Percentiles rank a stretch among this genome's conserved stretches.
Evolutionary conservation across 257 asterid species (phyloP).

Genomic region (Gynochthodes officinalis): DNA sequence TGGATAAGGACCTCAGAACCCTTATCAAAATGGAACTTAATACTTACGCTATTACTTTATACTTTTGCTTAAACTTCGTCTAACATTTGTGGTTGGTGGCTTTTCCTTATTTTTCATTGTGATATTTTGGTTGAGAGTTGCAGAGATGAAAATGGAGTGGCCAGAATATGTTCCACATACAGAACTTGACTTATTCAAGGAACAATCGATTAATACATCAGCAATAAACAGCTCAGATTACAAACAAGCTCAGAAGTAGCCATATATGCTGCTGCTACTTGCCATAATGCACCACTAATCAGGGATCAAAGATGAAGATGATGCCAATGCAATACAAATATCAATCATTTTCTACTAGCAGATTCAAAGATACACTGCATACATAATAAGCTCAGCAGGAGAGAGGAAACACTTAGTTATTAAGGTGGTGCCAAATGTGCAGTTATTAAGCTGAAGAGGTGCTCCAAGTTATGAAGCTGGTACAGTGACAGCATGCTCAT

Average conservation of each 20-base stretch:
- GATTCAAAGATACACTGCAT: not conserved
- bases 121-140: too few relatives aligned
- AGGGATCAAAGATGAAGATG: not conserved
- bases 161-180: not conserved
- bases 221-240: not conserved
- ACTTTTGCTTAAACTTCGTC: too few relatives aligned
- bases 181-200: not conserved
- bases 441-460: conserved; percentile 20
- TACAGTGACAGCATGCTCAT: conserved; percentile 19
- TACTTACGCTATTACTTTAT: too few relatives aligned
- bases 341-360: not conserved
- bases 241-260: not conserved
- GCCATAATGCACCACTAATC: not conserved
- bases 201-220: not conserved
- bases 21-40: too few relatives aligned
- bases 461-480: conserved; percentile 19
- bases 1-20: too few relatives aligned
- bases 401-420: conserved; percentile 7
- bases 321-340: not conserved
- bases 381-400: conserved; percentile 2
- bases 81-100: too few relatives aligned
- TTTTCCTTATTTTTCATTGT: too few relatives aligned
- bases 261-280: not conserved
- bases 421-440: too few relatives aligned
- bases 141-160: too few relatives aligned